Percentiles rank a stretch among this genome's conserved stretches.
Conservation (phyloP, 192 early-diverging fungal genomes). For the Backusella liffmaniae region DNA sequence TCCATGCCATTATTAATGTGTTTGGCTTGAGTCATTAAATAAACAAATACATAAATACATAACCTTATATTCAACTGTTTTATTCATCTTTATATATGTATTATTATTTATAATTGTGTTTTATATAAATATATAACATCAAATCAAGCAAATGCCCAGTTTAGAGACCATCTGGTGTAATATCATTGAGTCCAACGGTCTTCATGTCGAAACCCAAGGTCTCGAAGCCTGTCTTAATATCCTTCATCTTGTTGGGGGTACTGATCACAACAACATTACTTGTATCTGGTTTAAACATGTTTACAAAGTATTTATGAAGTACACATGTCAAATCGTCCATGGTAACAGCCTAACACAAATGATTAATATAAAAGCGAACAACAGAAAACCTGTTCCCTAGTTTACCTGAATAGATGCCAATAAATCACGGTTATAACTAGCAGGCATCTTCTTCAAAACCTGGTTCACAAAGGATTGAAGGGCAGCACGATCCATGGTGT, state of each 20-base stretch:
- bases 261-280: constrained; percentile 53
- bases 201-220: constrained; percentile 46
- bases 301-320: constrained; percentile 49
- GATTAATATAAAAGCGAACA: background rate
- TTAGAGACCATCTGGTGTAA: constrained; percentile 18
- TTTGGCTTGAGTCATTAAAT: constrained; percentile 56
- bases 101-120: background rate
- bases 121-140: background rate
- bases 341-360: constrained; percentile 29
- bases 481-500: constrained; percentile 41
- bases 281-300: constrained; percentile 46
- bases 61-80: background rate
- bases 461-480: constrained; percentile 50
- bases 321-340: constrained; percentile 47
- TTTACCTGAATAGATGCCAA: constrained; percentile 46
- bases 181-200: constrained; percentile 46
- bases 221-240: constrained; percentile 51
- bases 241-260: constrained; percentile 48
- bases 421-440: constrained; percentile 50
- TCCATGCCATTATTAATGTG: constrained; percentile 79
- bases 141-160: background rate
- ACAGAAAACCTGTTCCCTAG: too few relatives aligned
- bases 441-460: constrained; percentile 47
- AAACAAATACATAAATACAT: background rate
- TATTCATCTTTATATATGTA: background rate